Conservation (phyloP, 1,284 basidiomycete genomes). For the Ceratobasidium papillatum region DNA sequence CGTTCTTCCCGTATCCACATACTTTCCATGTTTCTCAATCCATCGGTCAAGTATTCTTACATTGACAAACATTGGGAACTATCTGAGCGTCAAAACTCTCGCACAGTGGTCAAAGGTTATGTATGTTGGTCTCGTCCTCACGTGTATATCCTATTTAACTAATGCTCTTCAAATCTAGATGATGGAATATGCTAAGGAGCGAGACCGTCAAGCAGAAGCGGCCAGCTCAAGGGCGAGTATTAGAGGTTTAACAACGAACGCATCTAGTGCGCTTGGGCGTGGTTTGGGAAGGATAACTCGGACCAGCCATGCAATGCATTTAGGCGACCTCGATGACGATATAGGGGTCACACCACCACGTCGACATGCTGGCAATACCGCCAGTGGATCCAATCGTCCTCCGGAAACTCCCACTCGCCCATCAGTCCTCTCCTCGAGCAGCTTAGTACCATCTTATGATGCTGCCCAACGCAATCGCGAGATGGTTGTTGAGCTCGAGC, state of each 20-base stretch:
- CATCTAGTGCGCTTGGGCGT: neutral
- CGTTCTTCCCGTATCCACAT: conserved; percentile 15
- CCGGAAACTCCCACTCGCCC: neutral
- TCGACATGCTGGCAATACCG: neutral
- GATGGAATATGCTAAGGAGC: neutral
- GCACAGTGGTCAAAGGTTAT: neutral
- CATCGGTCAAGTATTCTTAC: neutral
- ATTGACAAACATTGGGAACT: conserved; percentile 6
- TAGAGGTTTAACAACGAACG: neutral
- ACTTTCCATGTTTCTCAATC: conserved; percentile 14
- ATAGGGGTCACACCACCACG: neutral
- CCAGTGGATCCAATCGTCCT: neutral
- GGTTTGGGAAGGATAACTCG: neutral
- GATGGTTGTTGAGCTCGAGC: neutral
- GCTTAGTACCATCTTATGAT: neutral
- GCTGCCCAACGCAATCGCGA: neutral
- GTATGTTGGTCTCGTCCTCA: neutral
- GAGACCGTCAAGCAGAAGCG: neutral
- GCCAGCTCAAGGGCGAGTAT: neutral
- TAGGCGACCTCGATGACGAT: neutral
- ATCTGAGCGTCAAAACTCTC: neutral
- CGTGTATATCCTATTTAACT: neutral
- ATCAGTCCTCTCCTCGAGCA: neutral
- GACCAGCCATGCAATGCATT: neutral
- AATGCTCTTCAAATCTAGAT: neutral